phyloP scores from a whole-genome alignment of 2,329 filamentous ascomycete species.

The Talaromyces islandicus region DNA sequence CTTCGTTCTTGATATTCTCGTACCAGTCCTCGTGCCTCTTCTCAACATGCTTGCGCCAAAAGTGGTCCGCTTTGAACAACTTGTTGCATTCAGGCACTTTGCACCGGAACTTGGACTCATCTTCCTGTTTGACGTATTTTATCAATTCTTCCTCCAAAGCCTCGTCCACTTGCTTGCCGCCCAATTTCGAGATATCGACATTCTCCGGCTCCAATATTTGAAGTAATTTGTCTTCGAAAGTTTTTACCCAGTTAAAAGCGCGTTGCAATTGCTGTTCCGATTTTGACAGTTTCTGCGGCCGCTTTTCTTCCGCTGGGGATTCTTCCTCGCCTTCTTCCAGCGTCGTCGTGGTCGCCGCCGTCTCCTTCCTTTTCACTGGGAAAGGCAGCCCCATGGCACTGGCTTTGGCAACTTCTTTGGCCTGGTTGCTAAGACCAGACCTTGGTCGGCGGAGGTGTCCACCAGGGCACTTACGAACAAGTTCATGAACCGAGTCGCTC shows the following conservation, averaged over 20 bases:
- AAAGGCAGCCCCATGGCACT: conserved; percentile 79
- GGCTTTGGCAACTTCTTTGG: conserved; percentile 77
- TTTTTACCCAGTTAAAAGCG: conserved; percentile 98
- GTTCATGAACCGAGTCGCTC: conserved; percentile 91
- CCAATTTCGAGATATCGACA: conserved; percentile 82
- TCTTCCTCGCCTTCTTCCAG: conserved; percentile 58
- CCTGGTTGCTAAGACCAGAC: conserved; percentile 73
- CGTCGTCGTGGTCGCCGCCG: conserved; percentile 22
- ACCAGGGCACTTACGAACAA: conserved; percentile 91
- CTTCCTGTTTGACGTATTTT: conserved; percentile 93
- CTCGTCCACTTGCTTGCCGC: conserved; percentile 80
- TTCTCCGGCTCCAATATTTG: conserved; percentile 88
- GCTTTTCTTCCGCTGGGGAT: conserved; percentile 64
- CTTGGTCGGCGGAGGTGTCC: conserved; percentile 92
- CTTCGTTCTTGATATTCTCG: conserved; percentile 72
- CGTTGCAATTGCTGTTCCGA: conserved; percentile 86
- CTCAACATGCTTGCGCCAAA: conserved; percentile 97
- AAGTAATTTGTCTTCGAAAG: conserved; percentile 92
- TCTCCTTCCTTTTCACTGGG: conserved; percentile 70
- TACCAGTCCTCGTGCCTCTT: conserved; percentile 91
- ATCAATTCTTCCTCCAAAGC: conserved; percentile 77
- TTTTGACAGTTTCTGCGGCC: conserved; percentile 66
- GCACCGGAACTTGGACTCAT: conserved; percentile 94
- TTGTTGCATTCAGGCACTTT: conserved; percentile 95
- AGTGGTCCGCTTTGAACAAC: conserved; percentile 92